Conservation (phyloP, 352 stramenopile genomes). For the Aphanomyces cochlioides region DNA sequence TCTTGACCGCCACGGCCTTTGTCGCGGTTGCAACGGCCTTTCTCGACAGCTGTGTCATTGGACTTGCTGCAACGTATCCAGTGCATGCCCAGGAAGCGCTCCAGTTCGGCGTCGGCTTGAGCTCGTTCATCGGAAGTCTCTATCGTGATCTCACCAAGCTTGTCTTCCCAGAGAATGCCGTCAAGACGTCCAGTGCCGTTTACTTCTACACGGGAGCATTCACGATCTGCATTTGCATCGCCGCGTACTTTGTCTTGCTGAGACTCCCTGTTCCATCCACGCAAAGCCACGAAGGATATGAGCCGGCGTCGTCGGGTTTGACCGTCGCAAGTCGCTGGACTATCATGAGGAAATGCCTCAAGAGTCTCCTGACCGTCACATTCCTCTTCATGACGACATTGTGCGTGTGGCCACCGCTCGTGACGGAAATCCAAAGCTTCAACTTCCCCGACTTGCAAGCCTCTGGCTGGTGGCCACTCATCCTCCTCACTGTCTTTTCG, state of each 20-base stretch:
- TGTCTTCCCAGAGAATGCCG: background rate
- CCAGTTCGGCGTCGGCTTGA: background rate
- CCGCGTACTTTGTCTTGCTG: background rate
- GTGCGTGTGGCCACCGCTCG: background rate
- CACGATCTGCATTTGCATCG: background rate
- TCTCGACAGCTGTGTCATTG: background rate
- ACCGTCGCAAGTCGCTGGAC: too few species aligned
- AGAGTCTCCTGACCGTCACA: background rate
- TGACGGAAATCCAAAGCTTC: slow-evolving; percentile 10
- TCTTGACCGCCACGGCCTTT: background rate
- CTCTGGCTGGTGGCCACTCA: slow-evolving; percentile 4
- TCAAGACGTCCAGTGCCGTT: background rate
- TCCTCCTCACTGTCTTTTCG: background rate
- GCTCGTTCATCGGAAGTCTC: background rate
- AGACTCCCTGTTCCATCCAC: background rate
- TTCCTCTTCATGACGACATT: background rate
- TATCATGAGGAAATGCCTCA: background rate
- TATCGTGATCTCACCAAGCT: background rate
- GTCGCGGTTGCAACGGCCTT: background rate
- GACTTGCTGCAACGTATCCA: background rate
- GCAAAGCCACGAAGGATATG: background rate
- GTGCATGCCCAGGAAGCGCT: background rate
- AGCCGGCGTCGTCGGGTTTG: background rate
- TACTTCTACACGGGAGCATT: background rate
- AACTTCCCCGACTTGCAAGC: slow-evolving; percentile 4